phyloP scores from a whole-genome alignment of 1,139 yeast genomes.

The Blastobotrys serpentis region DNA sequence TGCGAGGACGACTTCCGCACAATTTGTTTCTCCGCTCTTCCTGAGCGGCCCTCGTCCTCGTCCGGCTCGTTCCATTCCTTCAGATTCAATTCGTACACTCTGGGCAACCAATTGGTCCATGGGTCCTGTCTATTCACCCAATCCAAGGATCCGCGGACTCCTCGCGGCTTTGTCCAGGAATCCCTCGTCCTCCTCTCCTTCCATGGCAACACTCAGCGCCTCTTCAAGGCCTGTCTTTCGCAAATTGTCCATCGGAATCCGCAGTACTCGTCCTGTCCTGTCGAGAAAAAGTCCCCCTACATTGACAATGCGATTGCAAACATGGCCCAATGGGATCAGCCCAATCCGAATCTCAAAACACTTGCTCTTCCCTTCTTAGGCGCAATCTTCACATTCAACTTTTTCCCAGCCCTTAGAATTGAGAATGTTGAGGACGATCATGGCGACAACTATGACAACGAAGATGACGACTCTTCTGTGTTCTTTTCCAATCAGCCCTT shows the following conservation, averaged over 20 bases:
- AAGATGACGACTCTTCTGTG: no score
- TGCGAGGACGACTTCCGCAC: conserved; percentile 33
- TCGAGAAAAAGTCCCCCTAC: conserved; percentile 30
- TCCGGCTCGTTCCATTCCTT: conserved; percentile 27
- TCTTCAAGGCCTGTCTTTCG: conserved; percentile 30
- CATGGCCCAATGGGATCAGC: conserved; percentile 34
- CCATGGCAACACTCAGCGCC: conserved; percentile 27
- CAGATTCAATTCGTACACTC: conserved; percentile 23
- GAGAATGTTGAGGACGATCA: conserved; percentile 1
- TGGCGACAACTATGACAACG: not conserved
- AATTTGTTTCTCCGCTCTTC: conserved; percentile 35
- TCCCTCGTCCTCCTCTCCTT: conserved; percentile 32
- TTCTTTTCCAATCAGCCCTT: conserved; percentile 3
- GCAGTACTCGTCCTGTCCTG: conserved; percentile 11
- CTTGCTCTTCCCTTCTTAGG: conserved; percentile 32
- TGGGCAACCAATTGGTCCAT: conserved; percentile 20
- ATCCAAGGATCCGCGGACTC: conserved; percentile 22
- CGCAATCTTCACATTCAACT: conserved; percentile 21
- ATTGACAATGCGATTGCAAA: conserved; percentile 33
- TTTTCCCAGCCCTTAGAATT: conserved; percentile 3
- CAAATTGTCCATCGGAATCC: conserved; percentile 21
- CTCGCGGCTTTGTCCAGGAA: conserved; percentile 34
- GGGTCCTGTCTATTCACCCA: conserved; percentile 33
- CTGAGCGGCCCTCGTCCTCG: conserved; percentile 28
- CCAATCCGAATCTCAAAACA: conserved; percentile 15